Base-by-base conservation (phyloP, 169 alveolate species). In the Plasmodium cynomolgi region DNA sequence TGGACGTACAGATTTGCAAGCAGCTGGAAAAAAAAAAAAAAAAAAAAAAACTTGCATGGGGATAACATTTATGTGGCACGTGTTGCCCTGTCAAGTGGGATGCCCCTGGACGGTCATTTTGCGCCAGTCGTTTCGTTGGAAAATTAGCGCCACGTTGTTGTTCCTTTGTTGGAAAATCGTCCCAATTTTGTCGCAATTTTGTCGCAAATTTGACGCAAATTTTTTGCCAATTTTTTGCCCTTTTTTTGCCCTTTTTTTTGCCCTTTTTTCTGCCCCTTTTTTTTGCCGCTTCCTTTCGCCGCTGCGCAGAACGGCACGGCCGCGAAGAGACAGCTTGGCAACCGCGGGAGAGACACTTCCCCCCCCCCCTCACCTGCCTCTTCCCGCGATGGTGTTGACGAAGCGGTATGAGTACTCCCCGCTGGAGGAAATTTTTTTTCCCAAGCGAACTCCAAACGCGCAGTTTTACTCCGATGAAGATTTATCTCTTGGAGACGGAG, bases 381-480 rank as follows among this genome's bases (percentile, higher is more conserved):
- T 31, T 20, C 23, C 71, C 72, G 39, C 44, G 15, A 85, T 85
- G 93, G 85, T n/a, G 6, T 9, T 23, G n/a, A 74, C 34, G 15
- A 75, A 75, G 34, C 56, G 84, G 29, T 85, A 74, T 33, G 86
- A 85, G 68, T 54, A 74, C 33, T 56, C 86, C 15, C 84, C 84
- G 5, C 37, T 85, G 39, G 93, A 85, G 41, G 84, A 85, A 56
- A 74, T 85, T 0, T 74, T 85, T 75, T 47, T 77, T 13, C 54
- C 84, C 26, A 85, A 74, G 44, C 31, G 44, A 17, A 75, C 39
- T 54, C 37, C 58, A 11, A 85, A 85, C 26, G 17, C 58, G 11
- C 93, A 85, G 15, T 85, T 39, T 54, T 75, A 75, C 62, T 62
- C 77, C 26, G 86, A 85, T 54, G 77, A 62, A 26, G 77, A 62